Percentiles rank a stretch among this genome's conserved stretches.
These are phyloP conservation scores for Diversispora epigaea DNA, from an alignment of 192 early-diverging fungal genomes.

Conservation along the genomic window DNA sequence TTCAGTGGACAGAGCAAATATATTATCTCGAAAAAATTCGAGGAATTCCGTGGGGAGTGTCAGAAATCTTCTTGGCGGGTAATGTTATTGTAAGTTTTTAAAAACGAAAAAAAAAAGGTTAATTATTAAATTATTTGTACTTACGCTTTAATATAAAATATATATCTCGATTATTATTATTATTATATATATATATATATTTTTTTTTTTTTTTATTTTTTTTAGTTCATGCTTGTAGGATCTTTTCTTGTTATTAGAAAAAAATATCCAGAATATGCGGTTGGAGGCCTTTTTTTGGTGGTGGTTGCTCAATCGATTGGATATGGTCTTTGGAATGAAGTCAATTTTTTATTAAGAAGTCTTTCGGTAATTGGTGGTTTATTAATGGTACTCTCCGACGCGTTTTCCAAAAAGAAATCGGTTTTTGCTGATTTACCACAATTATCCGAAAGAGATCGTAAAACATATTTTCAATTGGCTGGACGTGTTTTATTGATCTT, in stretches of 20 bases:
- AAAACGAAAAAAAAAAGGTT: neutral
- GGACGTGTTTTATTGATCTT: constrained; percentile 91
- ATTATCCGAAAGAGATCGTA: constrained; percentile 78
- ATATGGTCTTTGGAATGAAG: constrained; percentile 91
- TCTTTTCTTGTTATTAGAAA: constrained; percentile 83
- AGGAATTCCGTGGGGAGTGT: constrained; percentile 75
- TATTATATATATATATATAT: too few relatives aligned
- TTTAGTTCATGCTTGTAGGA: constrained; percentile 72
- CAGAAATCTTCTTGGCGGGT: constrained; percentile 80
- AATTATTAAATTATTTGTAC: too few relatives aligned
- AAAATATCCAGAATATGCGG: constrained; percentile 80
- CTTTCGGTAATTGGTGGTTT: constrained; percentile 93
- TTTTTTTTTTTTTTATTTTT: too few relatives aligned
- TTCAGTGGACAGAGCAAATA: constrained; percentile 89
- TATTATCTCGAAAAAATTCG: constrained; percentile 80
- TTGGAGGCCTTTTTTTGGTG: constrained; percentile 77
- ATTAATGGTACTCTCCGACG: constrained; percentile 90
- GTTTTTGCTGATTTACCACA: constrained; percentile 89
- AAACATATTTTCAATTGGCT: constrained; percentile 89
- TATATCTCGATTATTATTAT: too few relatives aligned
- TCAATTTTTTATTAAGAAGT: constrained; percentile 87
- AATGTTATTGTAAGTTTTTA: constrained; percentile 70
- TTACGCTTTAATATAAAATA: too few relatives aligned
- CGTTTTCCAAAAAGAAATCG: constrained; percentile 61
- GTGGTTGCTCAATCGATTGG: constrained; percentile 87